Evolutionary conservation across 345 rosid genomes (phyloP).

Genomic region (Ceriops decandra): DNA sequence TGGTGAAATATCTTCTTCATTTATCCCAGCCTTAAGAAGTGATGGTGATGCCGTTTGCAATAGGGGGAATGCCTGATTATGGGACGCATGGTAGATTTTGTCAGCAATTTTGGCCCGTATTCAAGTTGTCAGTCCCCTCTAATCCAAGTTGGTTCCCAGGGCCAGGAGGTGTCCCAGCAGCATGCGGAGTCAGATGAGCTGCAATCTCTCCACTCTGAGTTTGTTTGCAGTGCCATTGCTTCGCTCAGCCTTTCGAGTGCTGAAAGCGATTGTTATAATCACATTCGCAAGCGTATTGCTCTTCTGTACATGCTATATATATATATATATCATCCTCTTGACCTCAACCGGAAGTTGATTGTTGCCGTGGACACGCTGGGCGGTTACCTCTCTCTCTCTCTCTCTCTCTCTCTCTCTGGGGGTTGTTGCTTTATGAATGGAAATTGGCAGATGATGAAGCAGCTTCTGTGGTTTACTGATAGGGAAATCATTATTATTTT

Average conservation of each 20-base stretch:
- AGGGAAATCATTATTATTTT: too few relatives aligned
- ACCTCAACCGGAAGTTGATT: slow-evolving; percentile 27
- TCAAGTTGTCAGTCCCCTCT: slow-evolving; percentile 64
- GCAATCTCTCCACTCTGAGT: slow-evolving; percentile 38
- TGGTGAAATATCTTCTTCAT: slow-evolving; percentile 37
- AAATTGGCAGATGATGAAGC: slow-evolving; percentile 21
- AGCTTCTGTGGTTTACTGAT: not conserved
- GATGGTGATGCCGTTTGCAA: slow-evolving; percentile 48
- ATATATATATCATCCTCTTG: not conserved
- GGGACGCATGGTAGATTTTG: slow-evolving; percentile 52
- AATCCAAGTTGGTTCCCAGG: slow-evolving; percentile 66
- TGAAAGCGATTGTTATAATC: slow-evolving; percentile 1
- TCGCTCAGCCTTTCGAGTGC: slow-evolving; percentile 24
- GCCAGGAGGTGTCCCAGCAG: slow-evolving; percentile 49
- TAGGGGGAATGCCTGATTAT: slow-evolving; percentile 67
- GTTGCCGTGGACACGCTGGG: slow-evolving; percentile 29
- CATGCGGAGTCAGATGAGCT: slow-evolving; percentile 79
- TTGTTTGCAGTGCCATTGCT: slow-evolving; percentile 34
- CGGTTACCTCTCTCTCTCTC: slow-evolving; percentile 24
- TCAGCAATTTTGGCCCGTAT: slow-evolving; percentile 74
- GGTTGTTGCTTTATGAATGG: slow-evolving; percentile 5
- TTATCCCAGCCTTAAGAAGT: slow-evolving; percentile 32
- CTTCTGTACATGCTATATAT: slow-evolving; percentile 25
- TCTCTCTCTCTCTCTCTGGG: too few relatives aligned
- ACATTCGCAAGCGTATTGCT: too few relatives aligned